These are phyloP conservation scores for Saccharomyces mikatae DNA, from an alignment of 805 yeast genomes.

Conservation along the genomic window DNA sequence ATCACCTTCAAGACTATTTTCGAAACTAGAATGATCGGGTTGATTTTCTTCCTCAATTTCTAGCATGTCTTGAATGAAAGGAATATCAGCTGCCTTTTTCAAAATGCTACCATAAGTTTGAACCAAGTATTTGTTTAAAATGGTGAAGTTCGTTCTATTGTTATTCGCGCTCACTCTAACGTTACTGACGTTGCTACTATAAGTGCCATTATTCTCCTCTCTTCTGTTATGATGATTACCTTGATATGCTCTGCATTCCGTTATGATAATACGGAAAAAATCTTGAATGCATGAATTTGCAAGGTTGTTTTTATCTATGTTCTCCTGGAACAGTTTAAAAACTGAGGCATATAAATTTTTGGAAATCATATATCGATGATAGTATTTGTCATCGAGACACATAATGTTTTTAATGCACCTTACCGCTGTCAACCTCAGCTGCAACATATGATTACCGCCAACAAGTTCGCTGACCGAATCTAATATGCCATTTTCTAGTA, in stretches of 20 bases:
- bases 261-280: constrained; percentile 43
- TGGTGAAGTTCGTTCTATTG: constrained; percentile 19
- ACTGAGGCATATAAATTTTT: constrained; percentile 44
- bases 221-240: constrained; percentile 2
- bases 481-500: constrained; percentile 52
- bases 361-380: constrained; percentile 48
- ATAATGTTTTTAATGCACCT: constrained; percentile 61
- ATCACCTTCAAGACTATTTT: constrained; percentile 1
- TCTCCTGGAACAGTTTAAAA: constrained; percentile 41
- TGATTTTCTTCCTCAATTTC: background rate
- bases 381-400: constrained; percentile 52
- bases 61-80: constrained; percentile 22
- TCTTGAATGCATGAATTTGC: constrained; percentile 71
- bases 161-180: constrained; percentile 13
- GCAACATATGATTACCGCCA: constrained; percentile 32
- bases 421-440: constrained; percentile 58
- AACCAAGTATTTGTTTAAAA: constrained; percentile 27
- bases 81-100: constrained; percentile 24
- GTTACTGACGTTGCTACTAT: constrained; percentile 2
- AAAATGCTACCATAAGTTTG: constrained; percentile 26
- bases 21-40: constrained; percentile 4
- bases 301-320: constrained; percentile 48
- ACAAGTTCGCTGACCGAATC: constrained; percentile 48
- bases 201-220: background rate
- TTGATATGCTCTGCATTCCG: constrained; percentile 10